phyloP scores from a whole-genome alignment of 148 eudicot species.

The Cornus kousa region DNA sequence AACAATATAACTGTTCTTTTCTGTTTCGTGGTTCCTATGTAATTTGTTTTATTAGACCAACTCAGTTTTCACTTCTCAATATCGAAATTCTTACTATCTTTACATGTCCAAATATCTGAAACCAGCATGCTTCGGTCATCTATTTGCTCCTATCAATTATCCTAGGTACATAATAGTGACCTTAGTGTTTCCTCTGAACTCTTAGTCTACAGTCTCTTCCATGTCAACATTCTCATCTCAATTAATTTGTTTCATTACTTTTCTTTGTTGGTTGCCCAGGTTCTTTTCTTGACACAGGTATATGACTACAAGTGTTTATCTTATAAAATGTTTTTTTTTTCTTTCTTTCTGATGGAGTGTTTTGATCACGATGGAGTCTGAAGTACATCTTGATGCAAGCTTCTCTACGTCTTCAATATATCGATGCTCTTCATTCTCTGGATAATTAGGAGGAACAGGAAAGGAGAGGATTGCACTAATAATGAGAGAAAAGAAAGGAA shows the following conservation, averaged over 20 bases:
- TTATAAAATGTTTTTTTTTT: background rate
- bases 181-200: background rate
- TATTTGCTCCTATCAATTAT: background rate
- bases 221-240: background rate
- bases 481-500: too few relatives aligned
- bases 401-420: background rate
- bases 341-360: too few relatives aligned
- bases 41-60: background rate
- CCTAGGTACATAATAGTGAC: background rate
- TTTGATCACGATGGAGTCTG: background rate
- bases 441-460: too few relatives aligned
- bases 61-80: background rate
- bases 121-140: background rate
- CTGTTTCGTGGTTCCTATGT: background rate
- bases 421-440: background rate
- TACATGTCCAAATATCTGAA: background rate
- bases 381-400: background rate
- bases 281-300: background rate
- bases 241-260: background rate
- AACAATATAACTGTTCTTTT: background rate
- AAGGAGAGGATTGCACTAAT: too few relatives aligned
- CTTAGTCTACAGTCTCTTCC: background rate
- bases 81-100: background rate
- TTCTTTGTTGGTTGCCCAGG: background rate
- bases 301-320: background rate